Percentiles rank a stretch among this genome's conserved stretches.
Evolutionary conservation across 1,284 basidiomycete species (phyloP).

Genomic region (Rhodotorula sp.): DNA sequence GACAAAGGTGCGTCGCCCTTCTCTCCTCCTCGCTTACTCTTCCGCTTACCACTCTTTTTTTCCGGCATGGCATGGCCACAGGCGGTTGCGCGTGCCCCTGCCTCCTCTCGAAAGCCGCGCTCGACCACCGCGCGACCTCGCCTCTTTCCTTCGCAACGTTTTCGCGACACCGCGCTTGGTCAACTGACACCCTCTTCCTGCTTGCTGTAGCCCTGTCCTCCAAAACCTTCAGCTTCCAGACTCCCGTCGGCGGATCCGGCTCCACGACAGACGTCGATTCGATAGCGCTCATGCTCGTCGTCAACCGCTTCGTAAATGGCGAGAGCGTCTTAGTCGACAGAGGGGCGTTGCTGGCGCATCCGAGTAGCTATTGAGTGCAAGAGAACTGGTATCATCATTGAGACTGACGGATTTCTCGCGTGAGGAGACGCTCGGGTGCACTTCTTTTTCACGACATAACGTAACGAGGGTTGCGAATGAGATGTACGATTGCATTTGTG

Average conservation of each 20-base stretch:
- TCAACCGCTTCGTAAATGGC: conserved; percentile 28
- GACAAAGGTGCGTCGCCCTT: conserved; percentile 11
- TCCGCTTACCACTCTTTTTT: not conserved
- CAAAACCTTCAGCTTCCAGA: conserved; percentile 19
- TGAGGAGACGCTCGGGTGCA: too few relatives aligned
- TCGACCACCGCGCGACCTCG: conserved; percentile 3
- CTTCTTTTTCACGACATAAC: too few relatives aligned
- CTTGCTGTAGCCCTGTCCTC: not conserved
- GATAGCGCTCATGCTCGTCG: conserved; percentile 17
- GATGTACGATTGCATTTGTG: too few relatives aligned
- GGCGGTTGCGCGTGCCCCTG: conserved; percentile 18
- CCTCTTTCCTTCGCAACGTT: not conserved
- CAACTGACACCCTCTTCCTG: not conserved
- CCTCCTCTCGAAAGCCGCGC: conserved; percentile 17
- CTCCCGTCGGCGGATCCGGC: conserved; percentile 20
- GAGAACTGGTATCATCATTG: not conserved
- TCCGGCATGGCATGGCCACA: conserved; percentile 6
- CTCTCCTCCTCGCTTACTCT: too few relatives aligned
- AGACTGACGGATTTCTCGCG: too few relatives aligned
- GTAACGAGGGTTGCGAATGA: too few relatives aligned
- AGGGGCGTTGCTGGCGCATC: conserved; percentile 11
- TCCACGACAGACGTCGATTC: conserved; percentile 15
- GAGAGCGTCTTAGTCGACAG: conserved; percentile 23
- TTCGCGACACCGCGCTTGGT: not conserved
- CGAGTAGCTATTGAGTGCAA: conserved; percentile 8